phyloP scores from a whole-genome alignment of 305 asterid genomes.

The Euphrasia arctica region DNA sequence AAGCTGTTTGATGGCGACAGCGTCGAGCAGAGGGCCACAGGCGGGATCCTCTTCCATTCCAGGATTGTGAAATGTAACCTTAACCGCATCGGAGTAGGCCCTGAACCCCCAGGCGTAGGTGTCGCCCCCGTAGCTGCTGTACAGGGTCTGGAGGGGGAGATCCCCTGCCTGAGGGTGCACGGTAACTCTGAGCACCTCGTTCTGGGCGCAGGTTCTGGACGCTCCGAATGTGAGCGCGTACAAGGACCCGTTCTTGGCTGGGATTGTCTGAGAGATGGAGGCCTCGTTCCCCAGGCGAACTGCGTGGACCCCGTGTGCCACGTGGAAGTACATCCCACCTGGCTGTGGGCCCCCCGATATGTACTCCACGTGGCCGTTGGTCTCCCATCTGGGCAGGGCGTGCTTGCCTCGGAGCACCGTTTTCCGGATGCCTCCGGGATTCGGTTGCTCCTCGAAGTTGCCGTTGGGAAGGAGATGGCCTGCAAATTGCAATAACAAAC shows the following conservation, averaged over 20 bases:
- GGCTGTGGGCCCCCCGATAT: slow-evolving; percentile 89
- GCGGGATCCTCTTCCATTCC: slow-evolving; percentile 84
- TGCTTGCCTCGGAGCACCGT: slow-evolving; percentile 53
- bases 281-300: slow-evolving; percentile 89
- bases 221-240: slow-evolving; percentile 86
- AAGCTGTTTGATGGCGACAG: slow-evolving; percentile 82
- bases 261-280: slow-evolving; percentile 60
- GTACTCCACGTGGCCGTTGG: slow-evolving; percentile 68
- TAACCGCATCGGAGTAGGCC: slow-evolving; percentile 47
- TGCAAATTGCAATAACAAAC: slow-evolving; percentile 19
- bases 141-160: slow-evolving; percentile 76
- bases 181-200: slow-evolving; percentile 59
- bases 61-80: slow-evolving; percentile 56
- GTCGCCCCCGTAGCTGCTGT: slow-evolving; percentile 76
- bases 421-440: slow-evolving; percentile 43
- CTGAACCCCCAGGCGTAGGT: slow-evolving; percentile 78
- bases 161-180: slow-evolving; percentile 68
- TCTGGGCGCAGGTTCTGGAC: slow-evolving; percentile 84
- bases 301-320: slow-evolving; percentile 76
- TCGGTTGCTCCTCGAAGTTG: slow-evolving; percentile 71
- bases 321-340: slow-evolving; percentile 75
- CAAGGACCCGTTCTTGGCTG: slow-evolving; percentile 55
- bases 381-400: slow-evolving; percentile 86
- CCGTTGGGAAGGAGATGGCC: slow-evolving; percentile 66
- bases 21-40: slow-evolving; percentile 89